A percentile compares a stretch with the other conserved stretches of the same genome.
Evolutionary conservation across 768 basidiomycete genomes (phyloP).

Genomic region (Dentipellis fragilis): DNA sequence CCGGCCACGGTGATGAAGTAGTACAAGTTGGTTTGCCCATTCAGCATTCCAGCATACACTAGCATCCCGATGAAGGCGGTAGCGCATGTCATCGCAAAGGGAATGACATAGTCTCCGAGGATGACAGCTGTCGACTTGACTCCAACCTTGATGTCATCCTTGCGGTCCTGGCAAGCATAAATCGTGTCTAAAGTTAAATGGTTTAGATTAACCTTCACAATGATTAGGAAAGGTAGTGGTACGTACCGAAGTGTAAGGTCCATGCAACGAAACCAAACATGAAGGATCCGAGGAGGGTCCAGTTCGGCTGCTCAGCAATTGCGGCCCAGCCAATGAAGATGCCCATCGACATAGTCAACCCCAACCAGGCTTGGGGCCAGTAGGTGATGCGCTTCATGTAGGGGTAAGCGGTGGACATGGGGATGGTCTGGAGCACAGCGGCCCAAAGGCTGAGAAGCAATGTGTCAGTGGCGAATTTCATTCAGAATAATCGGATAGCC

Average conservation of each 20-base stretch:
- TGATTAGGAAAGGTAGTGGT: not conserved
- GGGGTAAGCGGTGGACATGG: not conserved
- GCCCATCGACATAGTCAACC: not conserved
- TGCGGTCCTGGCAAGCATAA: constrained; percentile 73
- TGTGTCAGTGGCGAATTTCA: not conserved
- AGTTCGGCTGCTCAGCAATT: not conserved
- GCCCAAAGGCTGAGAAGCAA: not conserved
- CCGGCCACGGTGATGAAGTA: constrained; percentile 38
- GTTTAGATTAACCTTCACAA: not conserved
- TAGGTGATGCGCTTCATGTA: constrained; percentile 2
- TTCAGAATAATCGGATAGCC: not conserved
- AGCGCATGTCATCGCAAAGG: constrained; percentile 44
- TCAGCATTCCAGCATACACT: constrained; percentile 39
- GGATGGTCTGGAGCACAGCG: not conserved
- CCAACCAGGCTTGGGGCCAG: constrained; percentile 5
- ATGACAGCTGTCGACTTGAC: constrained; percentile 70
- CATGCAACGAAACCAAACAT: not conserved
- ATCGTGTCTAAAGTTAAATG: constrained; percentile 46
- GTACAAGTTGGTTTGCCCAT: constrained; percentile 40
- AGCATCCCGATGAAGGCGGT: constrained; percentile 42
- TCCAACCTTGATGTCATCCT: constrained; percentile 63
- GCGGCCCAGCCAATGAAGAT: not conserved
- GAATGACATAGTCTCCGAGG: constrained; percentile 50
- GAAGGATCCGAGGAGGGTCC: not conserved
- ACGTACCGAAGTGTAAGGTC: not conserved